Percentiles rank a stretch among this genome's conserved stretches.
Evolutionary conservation across 768 basidiomycete species (phyloP).

Genomic region (Gymnopilus dilepis): DNA sequence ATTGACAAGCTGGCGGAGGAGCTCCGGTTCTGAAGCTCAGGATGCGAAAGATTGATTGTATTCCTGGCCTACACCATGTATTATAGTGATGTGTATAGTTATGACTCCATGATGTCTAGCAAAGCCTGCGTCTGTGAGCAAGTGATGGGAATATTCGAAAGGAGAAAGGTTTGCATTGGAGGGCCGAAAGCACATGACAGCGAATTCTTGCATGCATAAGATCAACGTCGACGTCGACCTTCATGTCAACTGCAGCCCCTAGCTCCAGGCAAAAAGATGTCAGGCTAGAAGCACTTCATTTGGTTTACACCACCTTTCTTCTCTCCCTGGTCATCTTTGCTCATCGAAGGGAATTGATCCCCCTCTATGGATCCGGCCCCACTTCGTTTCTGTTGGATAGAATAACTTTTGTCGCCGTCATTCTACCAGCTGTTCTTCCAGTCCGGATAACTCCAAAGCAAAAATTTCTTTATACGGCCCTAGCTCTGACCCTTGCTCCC

Average conservation of each 20-base stretch:
- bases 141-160: no score
- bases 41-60: neutral
- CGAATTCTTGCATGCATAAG: no score
- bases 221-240: neutral
- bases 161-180: no score
- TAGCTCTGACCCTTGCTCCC: conserved; percentile 53
- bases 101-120: no score
- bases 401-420: conserved; percentile 38
- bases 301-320: conserved; percentile 27
- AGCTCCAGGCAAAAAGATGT: neutral
- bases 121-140: no score
- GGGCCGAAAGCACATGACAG: conserved; percentile 3
- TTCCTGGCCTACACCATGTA: neutral
- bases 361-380: conserved; percentile 69
- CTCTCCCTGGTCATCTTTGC: conserved; percentile 65
- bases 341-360: conserved; percentile 68
- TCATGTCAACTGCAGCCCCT: neutral
- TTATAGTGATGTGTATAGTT: no score
- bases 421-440: conserved; percentile 46
- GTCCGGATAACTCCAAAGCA: conserved; percentile 37
- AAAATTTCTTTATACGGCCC: conserved; percentile 43
- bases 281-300: conserved; percentile 16
- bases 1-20: conserved; percentile 24
- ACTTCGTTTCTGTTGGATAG: conserved; percentile 54
- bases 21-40: conserved; percentile 14